Conservation (phyloP, 768 basidiomycete species). For the Amanita rubescens region DNA sequence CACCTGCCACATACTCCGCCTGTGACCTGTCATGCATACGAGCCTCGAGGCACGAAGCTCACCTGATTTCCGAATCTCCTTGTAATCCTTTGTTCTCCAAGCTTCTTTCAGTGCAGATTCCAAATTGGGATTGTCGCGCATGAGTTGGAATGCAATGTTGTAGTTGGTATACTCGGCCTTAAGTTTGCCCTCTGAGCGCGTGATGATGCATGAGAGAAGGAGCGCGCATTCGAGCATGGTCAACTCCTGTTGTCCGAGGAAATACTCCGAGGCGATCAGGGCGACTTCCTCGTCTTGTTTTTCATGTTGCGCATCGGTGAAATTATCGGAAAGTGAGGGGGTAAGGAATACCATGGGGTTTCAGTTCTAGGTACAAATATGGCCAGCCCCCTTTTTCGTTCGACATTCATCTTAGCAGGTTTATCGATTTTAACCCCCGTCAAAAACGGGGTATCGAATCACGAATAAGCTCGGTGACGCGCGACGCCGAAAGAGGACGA, state of each 20-base stretch:
- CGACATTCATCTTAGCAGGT: too few species aligned
- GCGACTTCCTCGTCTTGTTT: neutral
- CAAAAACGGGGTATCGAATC: too few species aligned
- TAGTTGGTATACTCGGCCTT: neutral
- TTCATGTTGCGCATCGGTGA: neutral
- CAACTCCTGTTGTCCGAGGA: neutral
- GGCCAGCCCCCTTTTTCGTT: too few species aligned
- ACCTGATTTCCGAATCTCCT: neutral
- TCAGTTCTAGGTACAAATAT: too few species aligned
- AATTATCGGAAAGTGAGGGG: neutral
- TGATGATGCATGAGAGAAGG: neutral
- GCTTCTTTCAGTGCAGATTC: neutral
- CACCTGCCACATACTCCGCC: too few species aligned
- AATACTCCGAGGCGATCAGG: neutral
- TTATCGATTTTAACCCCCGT: too few species aligned
- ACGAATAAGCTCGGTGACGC: too few species aligned
- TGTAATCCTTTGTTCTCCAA: neutral
- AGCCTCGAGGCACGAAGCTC: neutral
- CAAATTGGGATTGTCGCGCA: neutral
- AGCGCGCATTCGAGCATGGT: neutral
- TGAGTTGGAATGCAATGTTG: neutral
- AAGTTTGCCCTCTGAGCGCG: neutral
- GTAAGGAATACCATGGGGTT: neutral
- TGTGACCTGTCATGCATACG: too few species aligned
- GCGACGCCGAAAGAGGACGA: too few species aligned